phyloP scores from a whole-genome alignment of 169 alveolate species.

The Besnoitia besnoiti region DNA sequence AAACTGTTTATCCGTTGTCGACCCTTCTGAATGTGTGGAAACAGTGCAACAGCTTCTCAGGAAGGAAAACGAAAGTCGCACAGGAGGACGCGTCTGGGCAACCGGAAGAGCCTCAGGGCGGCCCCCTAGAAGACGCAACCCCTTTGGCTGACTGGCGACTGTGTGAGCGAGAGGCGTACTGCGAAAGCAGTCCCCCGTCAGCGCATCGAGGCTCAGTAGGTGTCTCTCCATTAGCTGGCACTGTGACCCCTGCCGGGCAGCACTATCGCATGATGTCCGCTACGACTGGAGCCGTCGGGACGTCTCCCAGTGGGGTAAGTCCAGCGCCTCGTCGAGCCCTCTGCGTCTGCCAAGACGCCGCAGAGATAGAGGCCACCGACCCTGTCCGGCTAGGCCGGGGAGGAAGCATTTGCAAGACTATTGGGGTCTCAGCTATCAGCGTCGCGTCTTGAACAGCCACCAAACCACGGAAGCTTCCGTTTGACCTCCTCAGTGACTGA shows the following conservation, averaged over 20 bases:
- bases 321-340: background rate
- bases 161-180: constrained; percentile 18
- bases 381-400: background rate
- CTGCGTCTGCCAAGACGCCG: background rate
- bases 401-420: too few species aligned
- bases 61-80: background rate
- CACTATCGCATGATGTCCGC: too few species aligned
- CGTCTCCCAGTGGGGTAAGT: background rate
- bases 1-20: background rate
- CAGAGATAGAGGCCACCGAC: background rate
- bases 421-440: too few species aligned
- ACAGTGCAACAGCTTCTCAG: background rate
- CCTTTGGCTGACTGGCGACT: background rate
- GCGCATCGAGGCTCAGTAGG: background rate
- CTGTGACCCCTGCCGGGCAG: background rate
- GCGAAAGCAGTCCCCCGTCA: constrained; percentile 9
- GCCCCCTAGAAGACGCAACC: background rate
- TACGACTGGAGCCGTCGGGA: background rate
- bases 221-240: background rate
- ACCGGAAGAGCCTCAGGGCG: background rate
- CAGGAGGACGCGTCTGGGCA: background rate
- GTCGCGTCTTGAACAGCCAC: too few species aligned
- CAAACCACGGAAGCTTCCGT: too few species aligned
- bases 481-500: too few species aligned
- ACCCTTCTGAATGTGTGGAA: background rate